Percentiles rank a stretch among this genome's conserved stretches.
phyloP scores from a whole-genome alignment of 2,329 filamentous ascomycete species.

The Fusarium sp. region DNA sequence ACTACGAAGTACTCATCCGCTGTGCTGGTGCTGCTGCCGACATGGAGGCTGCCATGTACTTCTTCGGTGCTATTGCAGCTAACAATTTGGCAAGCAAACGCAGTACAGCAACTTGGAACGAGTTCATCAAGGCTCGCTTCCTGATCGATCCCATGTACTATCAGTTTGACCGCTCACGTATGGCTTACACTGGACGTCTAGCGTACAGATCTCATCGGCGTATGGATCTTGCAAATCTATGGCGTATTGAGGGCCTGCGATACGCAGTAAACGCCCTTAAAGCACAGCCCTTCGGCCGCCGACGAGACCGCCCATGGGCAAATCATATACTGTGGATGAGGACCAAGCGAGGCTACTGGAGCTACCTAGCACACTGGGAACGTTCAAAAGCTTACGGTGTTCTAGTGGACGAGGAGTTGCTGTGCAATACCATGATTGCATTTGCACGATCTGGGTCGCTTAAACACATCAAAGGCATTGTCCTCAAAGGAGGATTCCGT shows the following conservation, averaged over 20 bases:
- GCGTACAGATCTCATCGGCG: constrained; percentile 42
- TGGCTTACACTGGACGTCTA: constrained; percentile 54
- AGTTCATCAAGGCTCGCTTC: constrained; percentile 60
- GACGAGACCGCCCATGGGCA: constrained; percentile 30
- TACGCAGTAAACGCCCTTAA: constrained; percentile 43
- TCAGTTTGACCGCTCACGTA: constrained; percentile 54
- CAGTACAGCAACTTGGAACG: constrained; percentile 51
- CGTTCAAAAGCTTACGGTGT: constrained; percentile 41
- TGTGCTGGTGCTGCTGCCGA: constrained; percentile 58
- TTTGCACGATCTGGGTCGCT: constrained; percentile 53
- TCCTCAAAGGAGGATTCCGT: constrained; percentile 47
- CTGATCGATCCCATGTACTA: constrained; percentile 57
- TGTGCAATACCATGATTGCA: constrained; percentile 55
- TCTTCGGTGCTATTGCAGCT: constrained; percentile 48
- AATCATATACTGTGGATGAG: constrained; percentile 44
- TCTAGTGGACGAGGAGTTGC: constrained; percentile 50
- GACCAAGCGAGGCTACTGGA: constrained; percentile 40
- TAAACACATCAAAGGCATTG: constrained; percentile 46
- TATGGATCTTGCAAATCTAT: constrained; percentile 28
- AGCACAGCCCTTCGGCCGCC: constrained; percentile 46
- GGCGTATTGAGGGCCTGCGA: constrained; percentile 46
- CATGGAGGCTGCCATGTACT: constrained; percentile 43
- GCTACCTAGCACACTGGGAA: constrained; percentile 44
- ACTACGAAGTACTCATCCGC: constrained; percentile 57
- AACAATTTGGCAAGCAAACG: constrained; percentile 44